Percentiles rank a stretch among this genome's conserved stretches.
Conservation (phyloP, 1,139 yeast genomes). For the Yarrowia galli region DNA sequence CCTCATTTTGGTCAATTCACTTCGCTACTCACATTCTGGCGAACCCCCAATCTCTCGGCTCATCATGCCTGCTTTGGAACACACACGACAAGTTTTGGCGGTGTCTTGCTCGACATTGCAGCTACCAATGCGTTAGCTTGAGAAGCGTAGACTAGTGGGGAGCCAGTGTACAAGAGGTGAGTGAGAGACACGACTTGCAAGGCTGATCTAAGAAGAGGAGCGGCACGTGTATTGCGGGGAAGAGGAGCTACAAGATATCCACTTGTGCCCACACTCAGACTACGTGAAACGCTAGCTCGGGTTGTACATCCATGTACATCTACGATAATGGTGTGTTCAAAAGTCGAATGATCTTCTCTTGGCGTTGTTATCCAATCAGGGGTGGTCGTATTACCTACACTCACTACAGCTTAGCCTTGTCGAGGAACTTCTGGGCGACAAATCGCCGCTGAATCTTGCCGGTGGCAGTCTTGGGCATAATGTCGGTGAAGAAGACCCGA, state of each 20-base stretch:
- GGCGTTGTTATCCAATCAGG: no score
- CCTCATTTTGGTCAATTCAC: neutral
- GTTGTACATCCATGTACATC: neutral
- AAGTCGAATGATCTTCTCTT: neutral
- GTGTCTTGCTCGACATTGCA: constrained; percentile 1
- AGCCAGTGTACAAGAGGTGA: neutral
- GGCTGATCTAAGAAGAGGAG: no score
- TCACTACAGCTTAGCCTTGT: constrained; percentile 39
- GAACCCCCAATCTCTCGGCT: neutral
- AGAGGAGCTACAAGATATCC: neutral
- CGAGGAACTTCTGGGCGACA: constrained; percentile 39
- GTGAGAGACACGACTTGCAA: neutral
- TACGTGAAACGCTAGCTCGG: neutral
- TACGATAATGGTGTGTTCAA: neutral
- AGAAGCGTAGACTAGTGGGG: no score
- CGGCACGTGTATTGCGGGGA: constrained; percentile 20
- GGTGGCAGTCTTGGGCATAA: constrained; percentile 50
- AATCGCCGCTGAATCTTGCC: constrained; percentile 48
- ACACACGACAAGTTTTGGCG: neutral
- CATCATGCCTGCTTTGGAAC: neutral
- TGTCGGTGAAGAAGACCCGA: constrained; percentile 46
- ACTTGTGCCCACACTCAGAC: neutral
- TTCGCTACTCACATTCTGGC: no score
- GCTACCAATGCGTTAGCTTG: neutral
- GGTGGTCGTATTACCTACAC: no score